phyloP scores from a whole-genome alignment of 2,329 filamentous ascomycete species.

The Sarocladiaceae sp. region DNA sequence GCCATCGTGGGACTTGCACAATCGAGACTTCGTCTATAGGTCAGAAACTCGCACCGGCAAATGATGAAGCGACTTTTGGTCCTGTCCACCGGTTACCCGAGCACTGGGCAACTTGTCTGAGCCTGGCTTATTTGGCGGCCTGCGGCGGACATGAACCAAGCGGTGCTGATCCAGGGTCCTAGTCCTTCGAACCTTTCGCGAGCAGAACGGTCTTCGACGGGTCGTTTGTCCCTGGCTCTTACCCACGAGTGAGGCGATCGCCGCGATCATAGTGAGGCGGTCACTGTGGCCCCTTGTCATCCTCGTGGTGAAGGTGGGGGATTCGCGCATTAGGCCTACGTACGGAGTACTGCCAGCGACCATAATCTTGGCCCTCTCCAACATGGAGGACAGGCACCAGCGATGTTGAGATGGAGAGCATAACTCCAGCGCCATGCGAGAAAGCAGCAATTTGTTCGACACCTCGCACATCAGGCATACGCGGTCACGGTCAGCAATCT shows the following conservation, averaged over 20 bases:
- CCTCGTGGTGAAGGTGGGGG: constrained; percentile 6
- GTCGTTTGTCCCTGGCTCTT: too few relatives aligned
- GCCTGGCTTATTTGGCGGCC: constrained; percentile 4
- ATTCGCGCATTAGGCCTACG: too few relatives aligned
- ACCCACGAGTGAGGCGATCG: constrained; percentile 6
- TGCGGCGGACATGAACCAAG: too few relatives aligned
- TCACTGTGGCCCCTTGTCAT: background rate
- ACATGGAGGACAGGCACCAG: too few relatives aligned
- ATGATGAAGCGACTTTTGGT: constrained; percentile 4
- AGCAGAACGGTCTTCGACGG: too few relatives aligned
- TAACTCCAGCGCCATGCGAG: background rate
- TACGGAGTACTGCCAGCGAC: background rate
- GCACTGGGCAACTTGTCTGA: background rate
- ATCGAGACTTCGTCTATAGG: background rate
- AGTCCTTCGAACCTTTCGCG: too few relatives aligned
- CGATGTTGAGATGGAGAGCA: too few relatives aligned
- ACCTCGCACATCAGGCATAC: too few relatives aligned
- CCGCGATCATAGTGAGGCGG: background rate
- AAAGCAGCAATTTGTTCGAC: too few relatives aligned
- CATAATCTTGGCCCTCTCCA: background rate
- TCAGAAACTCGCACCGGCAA: background rate
- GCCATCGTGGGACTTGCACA: constrained; percentile 7
- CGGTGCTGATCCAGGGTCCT: too few relatives aligned
- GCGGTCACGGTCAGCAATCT: too few relatives aligned
- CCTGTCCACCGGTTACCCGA: constrained; percentile 1